phyloP scores from a whole-genome alignment of 2,329 filamentous ascomycete genomes.

The Microcera coccophila region DNA sequence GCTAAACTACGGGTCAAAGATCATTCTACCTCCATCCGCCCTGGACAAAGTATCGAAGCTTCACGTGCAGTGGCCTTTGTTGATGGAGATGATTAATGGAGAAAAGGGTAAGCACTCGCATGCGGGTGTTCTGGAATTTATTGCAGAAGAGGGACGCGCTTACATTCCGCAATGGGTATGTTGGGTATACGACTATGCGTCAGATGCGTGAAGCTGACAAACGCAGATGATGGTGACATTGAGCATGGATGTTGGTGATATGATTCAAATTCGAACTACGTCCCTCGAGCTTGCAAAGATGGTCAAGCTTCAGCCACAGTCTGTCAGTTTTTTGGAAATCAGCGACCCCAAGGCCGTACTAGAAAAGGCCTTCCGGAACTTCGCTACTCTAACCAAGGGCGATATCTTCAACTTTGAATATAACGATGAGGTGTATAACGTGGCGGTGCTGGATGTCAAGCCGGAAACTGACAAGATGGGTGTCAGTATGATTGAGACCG shows the following conservation, averaged over 20 bases:
- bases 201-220: conserved; percentile 20
- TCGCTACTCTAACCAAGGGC: conserved; percentile 86
- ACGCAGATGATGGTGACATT: conserved; percentile 88
- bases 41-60: conserved; percentile 94
- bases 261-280: conserved; percentile 92
- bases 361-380: conserved; percentile 94
- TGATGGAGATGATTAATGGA: conserved; percentile 94
- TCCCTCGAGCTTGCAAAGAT: conserved; percentile 85
- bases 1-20: conserved; percentile 95
- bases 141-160: conserved; percentile 92
- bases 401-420: conserved; percentile 96
- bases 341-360: conserved; percentile 95
- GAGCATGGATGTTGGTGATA: conserved; percentile 82
- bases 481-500: conserved; percentile 93
- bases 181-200: neutral
- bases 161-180: conserved; percentile 92
- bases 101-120: conserved; percentile 77
- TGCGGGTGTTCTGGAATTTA: conserved; percentile 93
- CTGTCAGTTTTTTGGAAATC: conserved; percentile 89
- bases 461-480: conserved; percentile 77
- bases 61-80: conserved; percentile 94
- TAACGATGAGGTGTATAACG: conserved; percentile 89
- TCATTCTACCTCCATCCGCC: conserved; percentile 92
- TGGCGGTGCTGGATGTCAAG: conserved; percentile 91
- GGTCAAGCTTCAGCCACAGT: conserved; percentile 96